Evolutionary conservation across 106 monocot genomes (phyloP), one percentile per base, ranked within the genome.

Genomic region (Platanthera guangdongensis): DNA sequence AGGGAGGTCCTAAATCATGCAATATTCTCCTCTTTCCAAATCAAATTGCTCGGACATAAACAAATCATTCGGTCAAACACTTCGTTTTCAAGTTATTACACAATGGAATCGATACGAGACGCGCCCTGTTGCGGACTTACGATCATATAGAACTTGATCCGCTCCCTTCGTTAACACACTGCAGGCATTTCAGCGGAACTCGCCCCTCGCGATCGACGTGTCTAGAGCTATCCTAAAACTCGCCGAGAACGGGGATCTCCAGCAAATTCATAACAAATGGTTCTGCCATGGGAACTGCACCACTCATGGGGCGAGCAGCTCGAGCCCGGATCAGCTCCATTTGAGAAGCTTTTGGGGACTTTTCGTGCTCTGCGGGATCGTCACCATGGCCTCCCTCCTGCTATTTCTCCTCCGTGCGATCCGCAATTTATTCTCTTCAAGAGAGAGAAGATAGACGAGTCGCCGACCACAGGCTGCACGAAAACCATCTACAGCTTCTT

Each of bases 131-230:
- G 39, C 39, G 39, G 39, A 39, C 1, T 39, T 39, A 1, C 2
- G 39, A 39, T 39, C 39, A 39, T 39, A 3, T 39, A 39, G 39
- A 39, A 39, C 39, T 39, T 67, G 7, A 32, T 10, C 25, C 9
- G 30, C 6, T 22, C 55, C 14, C 74, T 63, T 50, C 46, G 39
- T 28, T 62, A 25, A 48, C 50, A 57, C 10, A 50, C 55, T 12
- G 73, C 78, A 93, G 92, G 93, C 90, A 45, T 93, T 93, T 73
- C 88, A 30, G 53, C 85, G 87, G 63, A 88, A 90, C 73, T 88
- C 85, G 19, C 88, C 87, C 0, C 79, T 93, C 39, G 83, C 82
- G n/a, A 13, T 85, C 14, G 93, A 93, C 80, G 74, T 93, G 47
- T 93, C 93, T 30, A 87, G 75, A 50, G 87, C 93, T 10, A 90